Percentiles rank a stretch among this genome's conserved stretches.
Evolutionary conservation across 2,329 filamentous ascomycete species (phyloP).

Genomic region (Aspergillus felis): DNA sequence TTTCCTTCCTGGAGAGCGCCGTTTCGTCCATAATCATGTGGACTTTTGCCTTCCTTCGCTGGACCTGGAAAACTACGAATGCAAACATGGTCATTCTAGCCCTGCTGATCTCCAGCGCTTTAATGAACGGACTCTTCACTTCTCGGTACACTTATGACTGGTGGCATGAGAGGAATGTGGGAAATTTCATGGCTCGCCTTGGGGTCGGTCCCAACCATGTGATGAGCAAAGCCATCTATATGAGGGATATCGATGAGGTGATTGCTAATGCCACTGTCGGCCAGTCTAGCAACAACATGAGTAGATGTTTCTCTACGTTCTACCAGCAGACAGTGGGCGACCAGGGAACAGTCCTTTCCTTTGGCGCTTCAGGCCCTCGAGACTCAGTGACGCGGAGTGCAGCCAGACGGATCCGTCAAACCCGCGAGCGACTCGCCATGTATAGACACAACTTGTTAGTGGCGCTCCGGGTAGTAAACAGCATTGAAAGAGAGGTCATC

Average conservation of each 20-base stretch:
- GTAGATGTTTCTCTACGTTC: conserved; percentile 43
- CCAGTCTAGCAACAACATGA: conserved; percentile 24
- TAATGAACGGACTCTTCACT: conserved; percentile 71
- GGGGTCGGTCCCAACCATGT: conserved; percentile 73
- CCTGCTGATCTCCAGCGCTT: conserved; percentile 63
- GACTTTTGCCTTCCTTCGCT: conserved; percentile 63
- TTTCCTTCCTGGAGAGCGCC: conserved; percentile 71
- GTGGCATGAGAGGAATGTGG: conserved; percentile 81
- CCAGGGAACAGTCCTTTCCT: conserved; percentile 26
- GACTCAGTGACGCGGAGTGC: conserved; percentile 31
- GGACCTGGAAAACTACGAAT: conserved; percentile 63
- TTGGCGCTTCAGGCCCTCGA: conserved; percentile 23
- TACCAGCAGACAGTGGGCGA: conserved; percentile 38
- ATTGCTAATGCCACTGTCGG: conserved; percentile 38
- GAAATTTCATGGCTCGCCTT: conserved; percentile 73
- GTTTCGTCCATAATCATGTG: conserved; percentile 74
- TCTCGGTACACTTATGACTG: conserved; percentile 70
- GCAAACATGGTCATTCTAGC: conserved; percentile 71
- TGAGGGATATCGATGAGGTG: conserved; percentile 72
- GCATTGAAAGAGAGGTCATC: conserved; percentile 79
- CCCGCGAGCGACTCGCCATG: conserved; percentile 75
- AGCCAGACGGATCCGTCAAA: conserved; percentile 64
- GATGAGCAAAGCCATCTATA: conserved; percentile 82
- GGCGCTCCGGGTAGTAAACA: conserved; percentile 84
- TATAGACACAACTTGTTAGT: conserved; percentile 90